phyloP scores from a whole-genome alignment of 805 yeast genomes.

The Myxozyma neotropica region DNA sequence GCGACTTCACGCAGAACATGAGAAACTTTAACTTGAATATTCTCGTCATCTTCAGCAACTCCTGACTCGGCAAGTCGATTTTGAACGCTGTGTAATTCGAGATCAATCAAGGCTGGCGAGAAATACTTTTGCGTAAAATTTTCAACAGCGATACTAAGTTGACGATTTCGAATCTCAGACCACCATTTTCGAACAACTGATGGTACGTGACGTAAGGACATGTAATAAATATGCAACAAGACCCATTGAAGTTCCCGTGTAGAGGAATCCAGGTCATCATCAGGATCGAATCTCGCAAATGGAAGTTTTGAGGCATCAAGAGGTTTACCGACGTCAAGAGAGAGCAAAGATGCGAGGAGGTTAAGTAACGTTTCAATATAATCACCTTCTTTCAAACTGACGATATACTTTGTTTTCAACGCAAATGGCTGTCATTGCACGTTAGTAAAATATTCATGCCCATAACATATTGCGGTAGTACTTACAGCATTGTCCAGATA shows the following conservation, averaged over 20 bases:
- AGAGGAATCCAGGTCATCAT: slow-evolving; percentile 32
- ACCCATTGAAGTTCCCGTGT: slow-evolving; percentile 47
- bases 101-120: slow-evolving; percentile 63
- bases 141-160: slow-evolving; percentile 61
- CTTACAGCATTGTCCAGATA: slow-evolving; percentile 60
- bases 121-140: slow-evolving; percentile 61
- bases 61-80: slow-evolving; percentile 44
- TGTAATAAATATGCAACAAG: slow-evolving; percentile 55
- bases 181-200: slow-evolving; percentile 69
- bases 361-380: slow-evolving; percentile 55
- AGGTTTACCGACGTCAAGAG: slow-evolving; percentile 43
- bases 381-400: slow-evolving; percentile 55
- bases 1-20: slow-evolving; percentile 65
- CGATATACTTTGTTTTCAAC: slow-evolving; percentile 62
- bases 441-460: no score
- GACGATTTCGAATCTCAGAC: slow-evolving; percentile 66
- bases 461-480: no score
- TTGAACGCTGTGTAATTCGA: slow-evolving; percentile 58
- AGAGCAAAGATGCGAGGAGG: slow-evolving; percentile 51
- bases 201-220: slow-evolving; percentile 55
- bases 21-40: slow-evolving; percentile 61
- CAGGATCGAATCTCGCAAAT: slow-evolving; percentile 37
- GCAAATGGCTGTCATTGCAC: slow-evolving; percentile 51
- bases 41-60: slow-evolving; percentile 39
- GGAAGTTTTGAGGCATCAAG: slow-evolving; percentile 30